Base-by-base conservation (phyloP, 345 rosid genomes). In the Eucalyptus regnans region DNA sequence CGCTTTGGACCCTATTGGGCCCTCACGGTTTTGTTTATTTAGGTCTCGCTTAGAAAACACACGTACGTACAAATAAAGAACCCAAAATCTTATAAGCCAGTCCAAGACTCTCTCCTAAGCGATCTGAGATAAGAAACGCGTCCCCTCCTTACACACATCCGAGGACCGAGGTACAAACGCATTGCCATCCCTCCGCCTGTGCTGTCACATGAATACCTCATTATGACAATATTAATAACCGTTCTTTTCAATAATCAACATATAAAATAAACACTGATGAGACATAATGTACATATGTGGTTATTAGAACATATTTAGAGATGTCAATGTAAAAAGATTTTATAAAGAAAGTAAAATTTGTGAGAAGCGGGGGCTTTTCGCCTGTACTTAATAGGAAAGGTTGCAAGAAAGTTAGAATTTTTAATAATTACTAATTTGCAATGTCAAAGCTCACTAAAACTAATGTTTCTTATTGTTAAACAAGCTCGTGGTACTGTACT, bases 51-150 rank as follows among this genome's bases (percentile, higher is more conserved):
- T 51, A 51, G 1, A 1, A 50, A 50, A n/a, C n/a, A 50, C 0
- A 1, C 2, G 8, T 5, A 0, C 14, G 52, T 50, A 50, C 1
- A 50, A 2, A 50, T 13, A 50, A 6, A 50, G 2, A 13, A 50
- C 3, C 3, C 3, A 13, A 1, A 50, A 50, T 5, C 51, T 37
- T 13, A 50, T 50, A 50, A 50, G 51, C 7, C 15, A 50, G 1
- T 0, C 2, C 3, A 17, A 51, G 4, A 51, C 22, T 17, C 54
- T 0, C 8, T 0, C 0, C 8, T 51, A 17, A 1, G 22, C 0
- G 1, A 52, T 52, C 4, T 18, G 9, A 52, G 4, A 52, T 0
- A 17, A 51, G 56, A 52, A 23, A 52, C 0, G 10, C 10, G 0
- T 52, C 0, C 58, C 0, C 23, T 18, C 58, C 58, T 0, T 0